phyloP scores from a whole-genome alignment of 208 protist genomes.

The Vickermania ingenoplastis region DNA sequence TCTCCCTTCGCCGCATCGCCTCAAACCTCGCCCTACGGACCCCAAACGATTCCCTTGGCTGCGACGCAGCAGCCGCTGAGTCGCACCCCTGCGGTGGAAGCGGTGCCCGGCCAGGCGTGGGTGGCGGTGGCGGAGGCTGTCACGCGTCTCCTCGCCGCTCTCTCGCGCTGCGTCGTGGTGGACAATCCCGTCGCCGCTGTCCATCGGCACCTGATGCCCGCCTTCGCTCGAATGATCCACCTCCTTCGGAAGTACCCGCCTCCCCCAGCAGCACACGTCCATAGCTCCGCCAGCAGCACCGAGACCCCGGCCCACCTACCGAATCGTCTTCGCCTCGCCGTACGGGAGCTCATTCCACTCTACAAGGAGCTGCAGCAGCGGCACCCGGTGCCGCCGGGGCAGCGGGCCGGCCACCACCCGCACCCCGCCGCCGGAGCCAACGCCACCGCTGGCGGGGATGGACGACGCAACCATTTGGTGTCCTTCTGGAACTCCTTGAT shows the following conservation, averaged over 20 bases:
- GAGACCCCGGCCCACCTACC: too few relatives aligned
- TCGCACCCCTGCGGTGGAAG: background rate
- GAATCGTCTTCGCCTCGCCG: background rate
- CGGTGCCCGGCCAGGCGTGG: conserved; percentile 15
- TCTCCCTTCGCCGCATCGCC: background rate
- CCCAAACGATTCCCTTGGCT: too few relatives aligned
- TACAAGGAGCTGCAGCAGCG: too few relatives aligned
- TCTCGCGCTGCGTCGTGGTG: conserved; percentile 55
- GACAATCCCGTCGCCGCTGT: conserved; percentile 33
- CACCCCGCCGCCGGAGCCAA: too few relatives aligned
- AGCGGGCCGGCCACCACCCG: too few relatives aligned
- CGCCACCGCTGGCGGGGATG: too few relatives aligned
- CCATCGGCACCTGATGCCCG: conserved; percentile 35
- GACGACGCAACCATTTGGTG: too few relatives aligned
- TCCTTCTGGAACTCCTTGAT: too few relatives aligned
- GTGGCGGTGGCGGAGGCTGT: conserved; percentile 35
- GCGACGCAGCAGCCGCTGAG: background rate
- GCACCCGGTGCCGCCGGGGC: too few relatives aligned
- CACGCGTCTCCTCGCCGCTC: conserved; percentile 22
- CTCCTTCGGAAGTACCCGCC: too few relatives aligned
- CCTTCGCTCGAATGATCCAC: conserved; percentile 27
- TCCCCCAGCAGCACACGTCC: too few relatives aligned
- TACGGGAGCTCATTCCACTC: background rate
- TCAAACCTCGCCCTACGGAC: background rate
- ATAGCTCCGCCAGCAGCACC: background rate